Evolutionary conservation across 1,284 basidiomycete species (phyloP).

Genomic region (Kwoniella shivajii): DNA sequence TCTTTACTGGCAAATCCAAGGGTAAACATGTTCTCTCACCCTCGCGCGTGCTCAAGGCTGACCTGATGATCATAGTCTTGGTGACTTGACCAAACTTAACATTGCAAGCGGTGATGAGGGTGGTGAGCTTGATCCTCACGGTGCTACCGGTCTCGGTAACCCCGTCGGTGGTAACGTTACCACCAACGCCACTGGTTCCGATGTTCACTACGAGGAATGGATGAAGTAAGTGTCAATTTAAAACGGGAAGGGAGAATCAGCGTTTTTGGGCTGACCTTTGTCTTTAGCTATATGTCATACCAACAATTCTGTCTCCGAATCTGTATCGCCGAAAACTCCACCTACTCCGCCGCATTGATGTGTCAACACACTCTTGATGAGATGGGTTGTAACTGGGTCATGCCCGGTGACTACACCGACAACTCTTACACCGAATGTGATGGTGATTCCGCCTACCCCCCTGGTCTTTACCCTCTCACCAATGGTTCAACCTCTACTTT

Average conservation of each 20-base stretch:
- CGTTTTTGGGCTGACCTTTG: not conserved
- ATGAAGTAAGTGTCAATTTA: constrained; percentile 47
- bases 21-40: constrained; percentile 17
- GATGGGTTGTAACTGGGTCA: constrained; percentile 57
- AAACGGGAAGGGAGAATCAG: too few species aligned
- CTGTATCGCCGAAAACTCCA: constrained; percentile 52
- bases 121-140: constrained; percentile 59
- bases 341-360: constrained; percentile 44
- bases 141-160: constrained; percentile 57
- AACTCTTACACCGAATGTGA: constrained; percentile 55
- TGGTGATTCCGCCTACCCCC: constrained; percentile 53
- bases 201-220: constrained; percentile 60
- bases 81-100: constrained; percentile 57
- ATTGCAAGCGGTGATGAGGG: constrained; percentile 54
- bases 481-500: constrained; percentile 53
- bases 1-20: constrained; percentile 58
- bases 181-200: constrained; percentile 56
- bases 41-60: constrained; percentile 4
- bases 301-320: constrained; percentile 55
- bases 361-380: constrained; percentile 54
- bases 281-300: constrained; percentile 53
- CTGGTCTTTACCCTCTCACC: constrained; percentile 49
- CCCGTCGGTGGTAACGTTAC: constrained; percentile 60
- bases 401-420: constrained; percentile 56
- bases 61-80: constrained; percentile 34